A percentile compares a stretch with the other conserved stretches of the same genome.
Evolutionary conservation across 805 yeast genomes (phyloP).

Genomic region (Millerago galiae): DNA sequence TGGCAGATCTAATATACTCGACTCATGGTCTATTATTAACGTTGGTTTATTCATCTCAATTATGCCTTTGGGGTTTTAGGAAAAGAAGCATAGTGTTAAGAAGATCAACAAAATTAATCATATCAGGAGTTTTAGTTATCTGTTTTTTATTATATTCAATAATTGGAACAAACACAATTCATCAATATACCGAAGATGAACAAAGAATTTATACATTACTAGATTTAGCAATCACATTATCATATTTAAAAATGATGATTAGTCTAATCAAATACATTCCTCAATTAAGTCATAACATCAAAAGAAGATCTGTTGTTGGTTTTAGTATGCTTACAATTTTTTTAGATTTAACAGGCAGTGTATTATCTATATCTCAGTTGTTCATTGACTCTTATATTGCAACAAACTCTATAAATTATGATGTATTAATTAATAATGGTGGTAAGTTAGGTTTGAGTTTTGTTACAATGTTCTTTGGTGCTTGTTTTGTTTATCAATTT

Average conservation of each 20-base stretch:
- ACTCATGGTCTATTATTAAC: constrained; percentile 41
- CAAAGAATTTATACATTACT: constrained; percentile 19
- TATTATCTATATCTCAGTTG: constrained; percentile 18
- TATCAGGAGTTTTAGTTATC: constrained; percentile 4
- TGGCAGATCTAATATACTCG: constrained; percentile 41
- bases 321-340: constrained; percentile 58
- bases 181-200: constrained; percentile 2
- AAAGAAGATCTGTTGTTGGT: constrained; percentile 76
- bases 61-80: constrained; percentile 25
- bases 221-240: constrained; percentile 29
- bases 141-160: constrained; percentile 7
- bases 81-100: constrained; percentile 13
- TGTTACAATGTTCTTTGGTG: constrained; percentile 32
- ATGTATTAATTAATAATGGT: constrained; percentile 27
- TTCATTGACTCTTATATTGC: constrained; percentile 22
- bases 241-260: constrained; percentile 40
- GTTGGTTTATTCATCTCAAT: constrained; percentile 34
- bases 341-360: constrained; percentile 33
- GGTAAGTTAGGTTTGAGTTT: constrained; percentile 35
- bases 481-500: constrained; percentile 35
- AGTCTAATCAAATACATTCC: constrained; percentile 60
- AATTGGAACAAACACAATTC: constrained; percentile 9
- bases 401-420: constrained; percentile 20
- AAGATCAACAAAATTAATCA: constrained; percentile 17
- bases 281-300: constrained; percentile 76